phyloP scores from a whole-genome alignment of 2,329 filamentous ascomycete genomes.

The Xylogone sp. region DNA sequence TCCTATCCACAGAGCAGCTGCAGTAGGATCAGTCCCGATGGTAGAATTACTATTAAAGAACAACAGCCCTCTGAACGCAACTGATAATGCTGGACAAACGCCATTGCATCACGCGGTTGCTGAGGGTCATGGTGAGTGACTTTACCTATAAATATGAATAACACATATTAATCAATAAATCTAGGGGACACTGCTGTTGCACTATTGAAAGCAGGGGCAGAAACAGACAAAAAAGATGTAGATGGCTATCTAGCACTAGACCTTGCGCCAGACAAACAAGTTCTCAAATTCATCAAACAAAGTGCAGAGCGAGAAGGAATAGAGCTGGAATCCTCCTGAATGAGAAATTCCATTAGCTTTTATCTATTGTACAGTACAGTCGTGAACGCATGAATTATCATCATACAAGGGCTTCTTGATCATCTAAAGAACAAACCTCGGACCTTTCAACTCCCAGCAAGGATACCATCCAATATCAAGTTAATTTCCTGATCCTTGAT shows the following conservation, averaged over 20 bases:
- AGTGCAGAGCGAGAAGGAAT: conserved; percentile 83
- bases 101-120: conserved; percentile 84
- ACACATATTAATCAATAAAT: not conserved
- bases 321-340: conserved; percentile 39
- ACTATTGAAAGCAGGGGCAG: conserved; percentile 80
- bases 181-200: conserved; percentile 75
- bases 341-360: not conserved
- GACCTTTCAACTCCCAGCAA: not conserved
- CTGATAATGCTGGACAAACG: conserved; percentile 79
- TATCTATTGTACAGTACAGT: conserved; percentile 1
- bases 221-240: conserved; percentile 70
- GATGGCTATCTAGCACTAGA: conserved; percentile 73
- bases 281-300: conserved; percentile 71
- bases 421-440: not conserved
- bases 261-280: conserved; percentile 81
- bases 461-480: not conserved
- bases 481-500: not conserved
- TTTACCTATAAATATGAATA: not conserved
- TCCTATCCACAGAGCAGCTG: conserved; percentile 85
- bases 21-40: conserved; percentile 85
- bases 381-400: not conserved
- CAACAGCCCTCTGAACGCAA: conserved; percentile 76
- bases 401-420: not conserved
- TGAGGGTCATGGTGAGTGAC: conserved; percentile 61
- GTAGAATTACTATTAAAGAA: conserved; percentile 74